Evolutionary conservation across 1,139 yeast genomes (phyloP), one percentile per base, ranked within the genome.

Genomic region (Yamadazyma conglobata): DNA sequence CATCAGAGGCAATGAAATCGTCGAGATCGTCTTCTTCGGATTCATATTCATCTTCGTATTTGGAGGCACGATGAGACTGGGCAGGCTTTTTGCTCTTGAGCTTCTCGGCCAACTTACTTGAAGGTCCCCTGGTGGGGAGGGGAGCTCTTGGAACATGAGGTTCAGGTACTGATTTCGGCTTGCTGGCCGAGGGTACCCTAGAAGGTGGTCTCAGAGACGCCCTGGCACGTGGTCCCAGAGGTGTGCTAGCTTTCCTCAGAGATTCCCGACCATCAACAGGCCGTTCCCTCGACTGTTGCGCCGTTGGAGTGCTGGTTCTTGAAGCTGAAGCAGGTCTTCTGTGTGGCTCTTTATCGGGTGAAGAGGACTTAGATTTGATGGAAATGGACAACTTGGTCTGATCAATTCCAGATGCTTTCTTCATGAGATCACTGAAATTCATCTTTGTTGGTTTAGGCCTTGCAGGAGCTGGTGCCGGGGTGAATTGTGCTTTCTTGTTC

Each of bases 341-440:
- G 13, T 18, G 19, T 6, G 19, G 8, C 4, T 26, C 25, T 6
- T 41, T 32, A 21, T 60, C 61, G 3, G 65, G 59, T 1, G 70
- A 50, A 28, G 50, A 53, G 10, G 59, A 37, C 44, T 63, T 62
- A 15, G 55, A 48, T 33, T 55, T 59, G 31, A 58, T 58, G 6
- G 54, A 49, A 15, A 69, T 62, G 4, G 67, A 57, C 22, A 69
- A 52, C 40, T 66, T 67, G 29, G 55, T 51, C 29, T 61, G 61
- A 36, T 68, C 78, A 10, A 77, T 70, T 17, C 60, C 57, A n/a
- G 77, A 75, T 0, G 91, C 91, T 47, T 77, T 75, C 42, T 73
- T 75, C 86, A 82, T 80, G 38, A 83, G 59, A 35, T 81, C 86
- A 28, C 70, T 72, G 47, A 79, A 83, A 8, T 78, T 67, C 50